Percentiles rank a stretch among this genome's conserved stretches.
phyloP scores from a whole-genome alignment of 768 basidiomycete genomes.

The Phanerodontia chrysosporium region DNA sequence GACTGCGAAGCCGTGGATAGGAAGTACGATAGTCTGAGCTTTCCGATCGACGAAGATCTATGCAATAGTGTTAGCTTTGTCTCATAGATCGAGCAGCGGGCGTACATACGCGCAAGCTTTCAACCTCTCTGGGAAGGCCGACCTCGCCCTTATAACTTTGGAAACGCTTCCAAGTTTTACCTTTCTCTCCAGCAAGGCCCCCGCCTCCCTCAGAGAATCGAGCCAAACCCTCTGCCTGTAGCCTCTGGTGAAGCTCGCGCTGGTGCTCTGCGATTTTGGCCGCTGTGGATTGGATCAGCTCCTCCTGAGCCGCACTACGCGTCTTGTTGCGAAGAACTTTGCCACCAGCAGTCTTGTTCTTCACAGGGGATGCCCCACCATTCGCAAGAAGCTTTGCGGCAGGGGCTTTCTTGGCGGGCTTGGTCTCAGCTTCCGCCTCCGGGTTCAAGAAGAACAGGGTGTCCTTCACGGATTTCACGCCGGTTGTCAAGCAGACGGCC shows the following conservation, averaged over 20 bases:
- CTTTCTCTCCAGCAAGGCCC: slow-evolving; percentile 72
- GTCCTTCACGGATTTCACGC: slow-evolving; percentile 79
- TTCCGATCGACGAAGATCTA: slow-evolving; percentile 92
- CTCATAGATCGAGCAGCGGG: not conserved
- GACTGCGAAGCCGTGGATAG: slow-evolving; percentile 92
- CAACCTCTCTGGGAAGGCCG: slow-evolving; percentile 80
- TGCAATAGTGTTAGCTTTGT: slow-evolving; percentile 2
- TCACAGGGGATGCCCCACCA: slow-evolving; percentile 56
- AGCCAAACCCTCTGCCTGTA: slow-evolving; percentile 78
- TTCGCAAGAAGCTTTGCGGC: slow-evolving; percentile 50
- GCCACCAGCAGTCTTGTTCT: slow-evolving; percentile 72
- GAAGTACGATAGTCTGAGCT: slow-evolving; percentile 83
- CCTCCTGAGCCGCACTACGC: slow-evolving; percentile 81
- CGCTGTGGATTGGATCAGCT: slow-evolving; percentile 71
- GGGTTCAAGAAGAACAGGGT: slow-evolving; percentile 80
- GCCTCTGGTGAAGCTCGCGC: slow-evolving; percentile 65
- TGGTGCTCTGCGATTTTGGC: slow-evolving; percentile 89
- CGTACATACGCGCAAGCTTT: slow-evolving; percentile 66
- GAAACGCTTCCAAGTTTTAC: slow-evolving; percentile 93
- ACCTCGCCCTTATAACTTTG: slow-evolving; percentile 96
- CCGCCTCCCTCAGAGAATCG: slow-evolving; percentile 82
- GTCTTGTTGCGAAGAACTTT: slow-evolving; percentile 91
- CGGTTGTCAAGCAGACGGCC: slow-evolving; percentile 73
- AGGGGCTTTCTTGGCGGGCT: slow-evolving; percentile 47
- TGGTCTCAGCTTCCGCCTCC: slow-evolving; percentile 55